A percentile compares a stretch with the other conserved stretches of the same genome.
Conservation (phyloP, 2,329 filamentous ascomycete species). For the Chaetomiaceae sp. region DNA sequence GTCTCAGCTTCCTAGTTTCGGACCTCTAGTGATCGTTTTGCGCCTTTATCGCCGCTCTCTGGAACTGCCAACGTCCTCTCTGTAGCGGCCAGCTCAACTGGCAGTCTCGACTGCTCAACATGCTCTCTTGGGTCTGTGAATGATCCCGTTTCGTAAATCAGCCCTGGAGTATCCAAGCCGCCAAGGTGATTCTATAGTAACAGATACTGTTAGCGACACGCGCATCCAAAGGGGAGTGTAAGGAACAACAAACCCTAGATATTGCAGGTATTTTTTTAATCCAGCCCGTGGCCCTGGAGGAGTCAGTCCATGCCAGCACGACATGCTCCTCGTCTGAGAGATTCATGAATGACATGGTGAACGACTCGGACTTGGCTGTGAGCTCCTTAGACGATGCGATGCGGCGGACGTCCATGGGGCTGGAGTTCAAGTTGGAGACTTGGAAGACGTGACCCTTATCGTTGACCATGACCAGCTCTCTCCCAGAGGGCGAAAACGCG, state of each 20-base stretch:
- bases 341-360: conserved; percentile 37
- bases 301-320: conserved; percentile 39
- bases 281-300: conserved; percentile 31
- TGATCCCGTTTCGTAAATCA: conserved; percentile 5
- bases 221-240: not conserved
- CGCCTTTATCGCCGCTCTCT: not conserved
- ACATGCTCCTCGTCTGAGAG: conserved; percentile 36
- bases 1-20: too few relatives aligned
- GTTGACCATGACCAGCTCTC: conserved; percentile 39
- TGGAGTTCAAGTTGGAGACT: conserved; percentile 37
- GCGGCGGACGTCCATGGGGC: conserved; percentile 35
- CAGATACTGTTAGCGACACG: not conserved
- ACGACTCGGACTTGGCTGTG: conserved; percentile 36
- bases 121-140: not conserved
- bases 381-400: conserved; percentile 36
- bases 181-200: conserved; percentile 5
- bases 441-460: conserved; percentile 39
- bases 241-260: conserved; percentile 6
- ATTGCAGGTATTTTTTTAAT: conserved; percentile 30
- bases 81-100: conserved; percentile 11
- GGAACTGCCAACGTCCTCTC: not conserved
- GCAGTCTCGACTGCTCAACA: not conserved
- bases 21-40: too few relatives aligned
- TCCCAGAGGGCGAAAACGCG: conserved; percentile 36
- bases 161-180: conserved; percentile 1